A percentile compares a stretch with the other conserved stretches of the same genome.
Conservation (phyloP, 176 grass and related monocot species). For the Oryza brachyantha region DNA sequence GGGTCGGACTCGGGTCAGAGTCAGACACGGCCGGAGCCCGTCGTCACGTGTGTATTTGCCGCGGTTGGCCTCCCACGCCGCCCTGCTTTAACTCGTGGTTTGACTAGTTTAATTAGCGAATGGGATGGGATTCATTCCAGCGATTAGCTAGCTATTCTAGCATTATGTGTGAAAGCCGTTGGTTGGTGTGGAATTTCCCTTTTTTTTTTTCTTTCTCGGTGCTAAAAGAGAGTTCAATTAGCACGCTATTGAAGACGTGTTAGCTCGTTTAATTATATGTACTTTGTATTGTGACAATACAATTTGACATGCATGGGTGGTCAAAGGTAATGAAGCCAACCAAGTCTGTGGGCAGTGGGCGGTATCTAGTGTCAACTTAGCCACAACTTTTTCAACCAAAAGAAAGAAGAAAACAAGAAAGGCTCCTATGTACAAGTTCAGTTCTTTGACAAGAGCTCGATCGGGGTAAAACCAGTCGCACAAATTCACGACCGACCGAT, state of each 20-base stretch:
- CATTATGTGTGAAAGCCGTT: not conserved
- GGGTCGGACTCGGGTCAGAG: not conserved
- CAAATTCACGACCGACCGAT: no score
- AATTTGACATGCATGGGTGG: not conserved
- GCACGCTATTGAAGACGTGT: no score
- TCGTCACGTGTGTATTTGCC: slow-evolving; percentile 35
- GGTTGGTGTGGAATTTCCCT: not conserved
- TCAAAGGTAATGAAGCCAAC: not conserved
- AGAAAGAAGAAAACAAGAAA: no score
- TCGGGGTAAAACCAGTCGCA: no score
- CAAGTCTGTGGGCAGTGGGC: not conserved
- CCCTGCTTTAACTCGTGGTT: not conserved
- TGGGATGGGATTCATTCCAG: no score
- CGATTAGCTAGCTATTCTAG: not conserved
- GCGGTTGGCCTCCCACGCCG: no score
- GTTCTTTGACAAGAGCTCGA: not conserved
- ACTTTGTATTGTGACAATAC: no score
- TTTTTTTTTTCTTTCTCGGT: no score
- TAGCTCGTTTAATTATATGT: no score
- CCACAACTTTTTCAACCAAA: not conserved
- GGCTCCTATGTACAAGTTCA: no score
- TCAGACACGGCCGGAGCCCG: not conserved
- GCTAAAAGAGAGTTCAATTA: not conserved
- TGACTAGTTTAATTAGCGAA: slow-evolving; percentile 1
- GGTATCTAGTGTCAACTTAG: not conserved